Conservation (phyloP, 1,284 basidiomycete genomes). For the Coniferiporia sulphurascens region DNA sequence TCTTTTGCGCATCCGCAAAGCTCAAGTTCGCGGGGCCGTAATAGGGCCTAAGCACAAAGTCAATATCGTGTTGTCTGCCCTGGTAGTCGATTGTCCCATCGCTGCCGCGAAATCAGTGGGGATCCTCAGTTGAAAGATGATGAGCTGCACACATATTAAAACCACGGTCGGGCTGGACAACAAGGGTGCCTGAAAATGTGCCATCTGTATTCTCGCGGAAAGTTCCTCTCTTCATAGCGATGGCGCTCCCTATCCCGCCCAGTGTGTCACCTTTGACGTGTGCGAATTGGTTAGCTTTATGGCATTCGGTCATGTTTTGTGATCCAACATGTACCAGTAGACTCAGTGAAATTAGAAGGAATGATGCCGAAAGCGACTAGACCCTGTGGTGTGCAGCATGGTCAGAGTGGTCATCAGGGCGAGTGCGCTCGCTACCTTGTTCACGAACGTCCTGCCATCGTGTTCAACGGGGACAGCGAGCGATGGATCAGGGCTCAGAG, state of each 20-base stretch:
- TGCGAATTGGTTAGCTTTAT: slow-evolving; percentile 6
- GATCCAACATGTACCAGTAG: slow-evolving; percentile 27
- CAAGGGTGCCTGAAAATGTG: slow-evolving; percentile 37
- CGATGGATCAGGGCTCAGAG: slow-evolving; percentile 16
- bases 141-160: slow-evolving; percentile 33
- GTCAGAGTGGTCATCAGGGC: too few relatives aligned
- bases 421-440: slow-evolving; percentile 15
- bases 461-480: slow-evolving; percentile 18
- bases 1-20: slow-evolving; percentile 48
- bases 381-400: too few relatives aligned
- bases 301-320: too few relatives aligned
- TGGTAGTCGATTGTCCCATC: slow-evolving; percentile 56
- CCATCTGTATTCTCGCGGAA: slow-evolving; percentile 27
- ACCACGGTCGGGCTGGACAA: slow-evolving; percentile 45
- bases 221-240: slow-evolving; percentile 30
- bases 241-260: slow-evolving; percentile 35
- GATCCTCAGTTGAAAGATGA: not conserved
- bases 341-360: slow-evolving; percentile 34
- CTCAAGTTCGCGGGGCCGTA: slow-evolving; percentile 41
- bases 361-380: slow-evolving; percentile 35
- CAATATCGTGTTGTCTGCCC: slow-evolving; percentile 50
- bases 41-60: slow-evolving; percentile 57
- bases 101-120: slow-evolving; percentile 25
- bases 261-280: slow-evolving; percentile 31
- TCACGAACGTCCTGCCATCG: slow-evolving; percentile 20